Percentiles rank a stretch among this genome's conserved stretches.
phyloP scores from a whole-genome alignment of 1,284 basidiomycete genomes.

The Cutaneotrichosporon sp. region DNA sequence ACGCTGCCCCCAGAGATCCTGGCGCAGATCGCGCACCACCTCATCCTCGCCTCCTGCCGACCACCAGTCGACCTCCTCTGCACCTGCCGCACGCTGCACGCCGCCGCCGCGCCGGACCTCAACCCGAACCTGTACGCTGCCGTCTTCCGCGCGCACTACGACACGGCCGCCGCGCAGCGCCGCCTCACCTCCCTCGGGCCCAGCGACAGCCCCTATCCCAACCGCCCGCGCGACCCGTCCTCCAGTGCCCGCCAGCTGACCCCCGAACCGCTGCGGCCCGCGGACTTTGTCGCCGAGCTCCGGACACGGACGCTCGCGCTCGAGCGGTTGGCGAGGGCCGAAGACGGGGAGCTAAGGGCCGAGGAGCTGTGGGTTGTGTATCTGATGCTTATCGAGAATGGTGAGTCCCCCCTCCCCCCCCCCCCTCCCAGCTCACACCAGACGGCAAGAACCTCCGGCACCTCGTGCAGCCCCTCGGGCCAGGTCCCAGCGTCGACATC shows the following conservation, averaged over 20 bases:
- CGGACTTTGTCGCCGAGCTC: slow-evolving; percentile 39
- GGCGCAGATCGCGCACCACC: slow-evolving; percentile 60
- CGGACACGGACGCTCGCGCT: slow-evolving; percentile 37
- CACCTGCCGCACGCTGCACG: slow-evolving; percentile 57
- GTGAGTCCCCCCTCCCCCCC: slow-evolving; percentile 29
- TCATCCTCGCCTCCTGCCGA: slow-evolving; percentile 42
- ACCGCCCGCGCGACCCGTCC: not conserved
- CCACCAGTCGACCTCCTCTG: slow-evolving; percentile 58
- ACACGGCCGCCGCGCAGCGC: slow-evolving; percentile 60
- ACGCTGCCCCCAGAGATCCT: slow-evolving; percentile 66
- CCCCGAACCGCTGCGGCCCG: not conserved
- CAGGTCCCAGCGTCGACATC: slow-evolving; percentile 30
- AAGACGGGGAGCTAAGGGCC: slow-evolving; percentile 17
- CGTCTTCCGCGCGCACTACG: slow-evolving; percentile 66
- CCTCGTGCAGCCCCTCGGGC: slow-evolving; percentile 57
- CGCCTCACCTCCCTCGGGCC: slow-evolving; percentile 52
- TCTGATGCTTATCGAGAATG: slow-evolving; percentile 69
- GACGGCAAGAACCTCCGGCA: slow-evolving; percentile 69
- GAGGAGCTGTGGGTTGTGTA: slow-evolving; percentile 62
- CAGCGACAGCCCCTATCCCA: slow-evolving; percentile 1
- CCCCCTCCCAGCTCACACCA: slow-evolving; percentile 20
- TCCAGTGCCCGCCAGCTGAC: not conserved
- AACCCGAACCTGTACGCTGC: slow-evolving; percentile 64
- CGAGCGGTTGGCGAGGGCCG: slow-evolving; percentile 19
- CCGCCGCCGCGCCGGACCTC: slow-evolving; percentile 51